phyloP scores from a whole-genome alignment of 2,329 filamentous ascomycete species.

The Canariomyces notabilis region DNA sequence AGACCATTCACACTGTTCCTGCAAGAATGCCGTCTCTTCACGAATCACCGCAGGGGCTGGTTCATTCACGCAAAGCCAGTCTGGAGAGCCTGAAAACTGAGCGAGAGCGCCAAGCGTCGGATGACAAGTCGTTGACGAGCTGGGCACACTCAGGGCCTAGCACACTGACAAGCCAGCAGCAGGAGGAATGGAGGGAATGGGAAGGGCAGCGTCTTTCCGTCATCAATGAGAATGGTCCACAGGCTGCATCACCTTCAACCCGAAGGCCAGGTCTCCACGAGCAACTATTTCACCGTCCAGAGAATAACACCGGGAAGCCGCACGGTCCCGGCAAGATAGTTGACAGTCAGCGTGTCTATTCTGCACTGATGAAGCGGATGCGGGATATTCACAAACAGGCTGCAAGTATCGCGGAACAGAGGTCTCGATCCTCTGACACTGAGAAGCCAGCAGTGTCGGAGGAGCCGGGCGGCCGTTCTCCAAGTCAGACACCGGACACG shows the following conservation, averaged over 20 bases:
- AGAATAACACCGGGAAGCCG: conserved; percentile 6
- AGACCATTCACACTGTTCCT: conserved; percentile 34
- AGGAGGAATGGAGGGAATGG: conserved; percentile 38
- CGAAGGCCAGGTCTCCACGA: conserved; percentile 25
- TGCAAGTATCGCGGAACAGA: conserved; percentile 17
- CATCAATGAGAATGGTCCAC: conserved; percentile 53
- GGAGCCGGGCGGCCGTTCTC: background rate
- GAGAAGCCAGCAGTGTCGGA: background rate
- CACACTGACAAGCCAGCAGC: conserved; percentile 45
- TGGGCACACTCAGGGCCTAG: conserved; percentile 62
- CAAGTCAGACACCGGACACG: conserved; percentile 12
- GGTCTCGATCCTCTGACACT: conserved; percentile 3
- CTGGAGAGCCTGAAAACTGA: conserved; percentile 45
- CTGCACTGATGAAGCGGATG: conserved; percentile 56
- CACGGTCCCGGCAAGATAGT: conserved; percentile 31
- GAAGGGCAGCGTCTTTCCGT: conserved; percentile 56
- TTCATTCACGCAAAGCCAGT: conserved; percentile 51
- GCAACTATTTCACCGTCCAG: conserved; percentile 24
- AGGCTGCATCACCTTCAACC: conserved; percentile 38
- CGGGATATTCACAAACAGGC: conserved; percentile 36
- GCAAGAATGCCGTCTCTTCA: conserved; percentile 49
- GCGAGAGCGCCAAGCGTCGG: conserved; percentile 32
- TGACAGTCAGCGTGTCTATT: conserved; percentile 57
- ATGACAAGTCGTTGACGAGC: conserved; percentile 62
- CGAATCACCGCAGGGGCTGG: conserved; percentile 40